Base-by-base conservation (phyloP, 2,329 filamentous ascomycete species). In the Aureobasidium sp. region DNA sequence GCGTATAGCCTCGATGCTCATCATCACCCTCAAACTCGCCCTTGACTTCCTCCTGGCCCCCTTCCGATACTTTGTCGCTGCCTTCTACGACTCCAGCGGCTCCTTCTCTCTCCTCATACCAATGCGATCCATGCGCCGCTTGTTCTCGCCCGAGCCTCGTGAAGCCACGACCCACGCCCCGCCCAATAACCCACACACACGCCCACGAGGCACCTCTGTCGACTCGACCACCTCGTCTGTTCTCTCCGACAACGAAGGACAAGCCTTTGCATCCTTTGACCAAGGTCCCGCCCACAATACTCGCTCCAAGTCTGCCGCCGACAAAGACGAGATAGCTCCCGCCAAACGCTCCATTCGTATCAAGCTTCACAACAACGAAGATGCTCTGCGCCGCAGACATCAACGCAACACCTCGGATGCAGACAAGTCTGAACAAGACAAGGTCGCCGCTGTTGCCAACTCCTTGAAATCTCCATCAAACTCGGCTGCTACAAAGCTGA, bases 381-480 rank as follows among this genome's bases (percentile, higher is more conserved):
- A 91, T 62, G 82, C 84, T 44, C 77, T 88, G 62, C 77, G 19
- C 59, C 62, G 17, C 8, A 61, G 54, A 42, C 58, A 44, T 15
- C 57, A 48, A 24, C 48, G 40, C 44, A 44, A 22, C 40, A 33
- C 67, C 65, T 37, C 64, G 66, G 42, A 70, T 69, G 3, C 52
- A 12, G 57, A 48, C 7, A 61, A 65, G 17, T 35, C 42, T 1
- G 47, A 56, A 5, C 69, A 70, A 48, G 72, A 77, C 31, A 75
- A 77, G 44, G 68, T 77, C 19, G 75, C 77, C 61, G 72, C 73
- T 53, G 76, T 91, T 7, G 79, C 84, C 47, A 88, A 90, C 54
- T 90, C 90, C 63, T 81, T 99, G 64, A 99, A 99, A 74, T 97
- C 94, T 15, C 94, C 94, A 3, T 95, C 91, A 3, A 96, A 92